Base-by-base conservation (phyloP, 2,329 filamentous ascomycete species). In the Cercospora citrullina region DNA sequence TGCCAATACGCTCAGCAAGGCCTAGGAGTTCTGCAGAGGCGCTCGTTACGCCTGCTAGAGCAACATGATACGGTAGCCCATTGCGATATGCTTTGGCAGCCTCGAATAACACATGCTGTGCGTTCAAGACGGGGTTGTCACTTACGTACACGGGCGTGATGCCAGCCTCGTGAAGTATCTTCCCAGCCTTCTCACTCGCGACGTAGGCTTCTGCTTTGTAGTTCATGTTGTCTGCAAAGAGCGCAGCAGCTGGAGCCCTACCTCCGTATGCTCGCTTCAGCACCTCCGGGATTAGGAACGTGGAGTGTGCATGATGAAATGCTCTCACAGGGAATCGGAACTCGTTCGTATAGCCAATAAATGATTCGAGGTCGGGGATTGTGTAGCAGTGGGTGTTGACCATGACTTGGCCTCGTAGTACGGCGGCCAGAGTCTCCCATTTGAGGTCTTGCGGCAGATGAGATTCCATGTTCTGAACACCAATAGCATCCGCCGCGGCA, bases 321-420 rank as follows among this genome's bases (percentile, higher is more conserved):
- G 89, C 88, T 12, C 87, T 83, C 4, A 91, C 80, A 0, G 86
- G 78, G 72, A 91, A 91, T 68, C 87, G 84, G 80, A 91, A 92
- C 81, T 91, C 90, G 71, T 91, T 90, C 14, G 87, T 90, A 74
- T 91, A 88, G 68, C 89, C 85, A 3, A 91, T 85, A 75, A 91
- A 90, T 33, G 87, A 87, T 77, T 91, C 89, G 7, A 91, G 80
- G 72, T 91, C 90, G 0, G 88, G 84, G 1, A 90, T 83, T 5
- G 74, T 91, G 77, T 91, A 92, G 79, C 90, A 91, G 72, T 92
- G 90, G 0, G 87, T 89, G 79, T 91, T 91, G 70, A 91, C 83
- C 68, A 88, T 85, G 5, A 91, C 87, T 71, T 91, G 87, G 0
- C 89, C 89, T 45, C 89, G 84, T 39, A 91, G 78, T 3, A 87